phyloP scores from a whole-genome alignment of 2,329 filamentous ascomycete species.

The Calonectria naviculata region DNA sequence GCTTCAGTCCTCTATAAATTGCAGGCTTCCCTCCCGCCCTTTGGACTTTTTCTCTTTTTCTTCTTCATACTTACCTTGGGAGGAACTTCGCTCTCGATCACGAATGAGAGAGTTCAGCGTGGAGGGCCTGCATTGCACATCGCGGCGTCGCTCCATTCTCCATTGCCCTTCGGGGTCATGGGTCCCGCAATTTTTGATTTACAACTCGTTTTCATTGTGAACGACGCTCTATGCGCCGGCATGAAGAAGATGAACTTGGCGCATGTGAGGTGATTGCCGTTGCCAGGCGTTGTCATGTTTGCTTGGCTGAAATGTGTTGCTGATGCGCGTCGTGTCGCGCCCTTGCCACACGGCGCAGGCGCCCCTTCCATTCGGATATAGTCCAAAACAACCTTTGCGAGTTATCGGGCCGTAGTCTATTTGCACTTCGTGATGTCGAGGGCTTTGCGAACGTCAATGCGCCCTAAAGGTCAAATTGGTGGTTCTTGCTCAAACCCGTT shows the following conservation, averaged over 20 bases:
- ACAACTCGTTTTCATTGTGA: constrained; percentile 56
- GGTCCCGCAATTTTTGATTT: constrained; percentile 66
- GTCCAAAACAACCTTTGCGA: too few species aligned
- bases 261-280: not conserved
- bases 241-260: constrained; percentile 54
- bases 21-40: constrained; percentile 1
- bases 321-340: too few species aligned
- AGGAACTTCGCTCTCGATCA: constrained; percentile 54
- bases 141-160: constrained; percentile 61
- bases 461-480: too few species aligned
- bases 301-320: too few species aligned
- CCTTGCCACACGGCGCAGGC: not conserved
- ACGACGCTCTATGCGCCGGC: constrained; percentile 49
- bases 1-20: constrained; percentile 47
- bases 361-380: too few species aligned
- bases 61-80: constrained; percentile 68
- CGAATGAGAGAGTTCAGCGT: constrained; percentile 54
- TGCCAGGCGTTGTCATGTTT: too few species aligned
- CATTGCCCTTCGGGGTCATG: constrained; percentile 67
- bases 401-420: too few species aligned
- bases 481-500: too few species aligned
- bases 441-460: too few species aligned
- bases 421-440: too few species aligned
- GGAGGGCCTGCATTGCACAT: constrained; percentile 67
- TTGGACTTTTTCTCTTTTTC: constrained; percentile 44